These are phyloP conservation scores for Trichoderma hamatum DNA, from an alignment of 2,329 filamentous ascomycete genomes.

Conservation along the genomic window DNA sequence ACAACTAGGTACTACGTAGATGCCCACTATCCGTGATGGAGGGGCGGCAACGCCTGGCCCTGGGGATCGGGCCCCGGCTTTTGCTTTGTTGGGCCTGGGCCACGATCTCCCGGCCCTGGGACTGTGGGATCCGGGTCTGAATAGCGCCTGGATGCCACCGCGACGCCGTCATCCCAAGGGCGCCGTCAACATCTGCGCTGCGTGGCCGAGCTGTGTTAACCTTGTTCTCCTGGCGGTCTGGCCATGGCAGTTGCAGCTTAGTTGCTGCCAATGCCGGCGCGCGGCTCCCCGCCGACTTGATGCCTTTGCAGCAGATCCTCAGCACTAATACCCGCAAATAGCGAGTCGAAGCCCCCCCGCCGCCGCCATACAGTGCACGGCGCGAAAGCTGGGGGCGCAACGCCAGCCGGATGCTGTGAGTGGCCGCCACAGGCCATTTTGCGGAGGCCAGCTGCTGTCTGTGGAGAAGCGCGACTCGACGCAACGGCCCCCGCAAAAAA, in stretches of 20 bases:
- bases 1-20: background rate
- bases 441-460: background rate
- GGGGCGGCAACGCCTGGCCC: background rate
- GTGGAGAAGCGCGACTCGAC: background rate
- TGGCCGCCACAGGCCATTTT: background rate
- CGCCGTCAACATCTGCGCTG: background rate
- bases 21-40: background rate
- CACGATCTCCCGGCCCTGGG: background rate
- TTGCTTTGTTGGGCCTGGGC: background rate
- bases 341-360: background rate
- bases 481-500: background rate
- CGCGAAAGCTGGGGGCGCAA: conserved; percentile 1
- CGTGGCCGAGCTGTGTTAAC: background rate
- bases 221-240: background rate
- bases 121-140: background rate
- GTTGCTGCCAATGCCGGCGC: background rate
- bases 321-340: background rate
- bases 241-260: background rate
- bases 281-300: background rate
- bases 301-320: background rate
- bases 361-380: conserved; percentile 1
- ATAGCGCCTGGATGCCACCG: background rate
- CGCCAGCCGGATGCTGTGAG: background rate
- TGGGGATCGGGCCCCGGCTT: background rate
- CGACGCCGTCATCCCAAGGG: background rate